Evolutionary conservation across 2,329 filamentous ascomycete genomes (phyloP), one percentile per base, ranked within the genome.

Genomic region (Aspergillus brunneoviolaceus): DNA sequence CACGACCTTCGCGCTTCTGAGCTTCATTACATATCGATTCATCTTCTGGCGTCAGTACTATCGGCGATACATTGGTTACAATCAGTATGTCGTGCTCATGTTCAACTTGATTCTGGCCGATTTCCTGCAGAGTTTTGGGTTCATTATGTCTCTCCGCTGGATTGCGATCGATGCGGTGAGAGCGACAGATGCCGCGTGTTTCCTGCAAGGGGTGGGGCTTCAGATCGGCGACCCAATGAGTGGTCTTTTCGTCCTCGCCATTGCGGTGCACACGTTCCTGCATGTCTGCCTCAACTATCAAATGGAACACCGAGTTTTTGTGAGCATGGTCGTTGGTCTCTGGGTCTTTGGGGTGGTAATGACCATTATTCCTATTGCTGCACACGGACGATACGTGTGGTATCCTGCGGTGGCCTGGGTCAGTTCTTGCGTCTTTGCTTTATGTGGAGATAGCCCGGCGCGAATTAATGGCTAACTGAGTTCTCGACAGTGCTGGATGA

Each of bases 31-130:
- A 14, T 55, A 55, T n/a, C 45, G 53, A 19, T 55, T 55, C 25
- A 55, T 55, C 23, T 55, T 55, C 42, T 55, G 53, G 53, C 47
- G 48, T 21, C 25, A 33, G 16, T 48, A 55, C 53, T 55, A 55
- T 31, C 29, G 33, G 16, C 53, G 53, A 12, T 55, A 55, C 14
- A 55, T 55, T n/a, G 53, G 53, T 16, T 55, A 55, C 53, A 55
- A 55, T 10, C 53, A 55, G 19, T 55, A 55, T 55, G 53, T 55
- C 42, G 53, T 55, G 53, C 53, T 55, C 16, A 55, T 55, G 53
- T 55, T 55, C 14, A 55, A 55, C 21, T 42, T 55, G 25, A 25
- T 55, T 35, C 25, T 55, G 29, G 53, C 53, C 29, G 53, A 55
- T 21, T 48, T 31, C 7, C 47, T 55, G 27, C 53, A 55, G 19